Evolutionary conservation across 2,329 filamentous ascomycete species (phyloP), one percentile per base, ranked within the genome.

Genomic region (Colletotrichum noveboracense): DNA sequence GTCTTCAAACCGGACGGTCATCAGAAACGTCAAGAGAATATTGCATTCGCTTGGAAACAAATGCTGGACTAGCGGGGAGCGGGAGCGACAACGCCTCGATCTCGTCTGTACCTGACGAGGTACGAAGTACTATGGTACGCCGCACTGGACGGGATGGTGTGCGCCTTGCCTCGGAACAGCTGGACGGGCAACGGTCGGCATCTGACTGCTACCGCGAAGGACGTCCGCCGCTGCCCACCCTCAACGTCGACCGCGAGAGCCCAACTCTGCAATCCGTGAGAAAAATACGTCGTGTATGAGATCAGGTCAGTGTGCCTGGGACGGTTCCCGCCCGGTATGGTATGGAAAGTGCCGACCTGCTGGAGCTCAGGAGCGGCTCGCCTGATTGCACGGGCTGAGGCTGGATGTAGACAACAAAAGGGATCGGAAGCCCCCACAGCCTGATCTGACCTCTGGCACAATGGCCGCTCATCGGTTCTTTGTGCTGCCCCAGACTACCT

Each of bases 1-100:
- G 60, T 70, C 65, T 76, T 76, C 65, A 76, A 72, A 69, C 66
- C 74, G 66, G 71, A 74, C 60, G 71, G 71, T 75, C 61, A 38
- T 55, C 58, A 74, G 74, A 70, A 74, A 70, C 71, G 71, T 74
- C 74, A 56, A 70, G 36, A 64, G 26, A 30, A 66, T 65, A 74
- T 70, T 70, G 58, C 36, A 65, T 38, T 48, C 34, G 32, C 64
- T 16, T 43, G 43, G 38, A 70, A 70, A 74, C 8, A 43, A 65
- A 61, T 61, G 48, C 71, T 21, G 28, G 48, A 30, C 36, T 70
- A 66, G 56, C 64, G 58, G n/a, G 43, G 56, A 56, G 62, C 61
- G 73, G 43, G 62, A 72, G 56, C 30, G 61, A 66, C 26, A 14
- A 38, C 55, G 55, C 55, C 69, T 68, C 64, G 56, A 68, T 68